phyloP scores from a whole-genome alignment of 257 asterid species.

The Solanum chaucha region DNA sequence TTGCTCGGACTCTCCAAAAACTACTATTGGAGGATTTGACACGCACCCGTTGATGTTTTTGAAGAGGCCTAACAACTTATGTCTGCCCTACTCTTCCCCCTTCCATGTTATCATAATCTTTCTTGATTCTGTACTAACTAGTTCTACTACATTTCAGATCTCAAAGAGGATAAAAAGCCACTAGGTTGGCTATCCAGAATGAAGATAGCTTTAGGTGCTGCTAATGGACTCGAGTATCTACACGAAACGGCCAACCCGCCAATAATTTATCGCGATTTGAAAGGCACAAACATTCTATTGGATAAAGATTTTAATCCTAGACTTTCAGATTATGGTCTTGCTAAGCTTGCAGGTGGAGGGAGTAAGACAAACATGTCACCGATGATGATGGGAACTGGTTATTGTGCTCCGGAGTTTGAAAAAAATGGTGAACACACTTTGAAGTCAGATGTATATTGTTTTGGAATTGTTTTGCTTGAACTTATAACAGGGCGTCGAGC shows the following conservation, averaged over 20 bases:
- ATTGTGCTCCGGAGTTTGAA: slow-evolving; percentile 61
- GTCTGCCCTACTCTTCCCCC: background rate
- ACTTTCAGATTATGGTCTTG: slow-evolving; percentile 51
- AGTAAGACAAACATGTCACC: slow-evolving; percentile 31
- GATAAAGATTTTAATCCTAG: slow-evolving; percentile 36
- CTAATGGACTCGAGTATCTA: slow-evolving; percentile 38
- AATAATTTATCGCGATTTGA: slow-evolving; percentile 51
- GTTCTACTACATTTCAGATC: slow-evolving; percentile 17
- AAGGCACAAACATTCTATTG: slow-evolving; percentile 37
- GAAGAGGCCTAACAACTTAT: background rate
- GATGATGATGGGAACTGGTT: slow-evolving; percentile 39
- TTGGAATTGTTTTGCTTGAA: slow-evolving; percentile 57
- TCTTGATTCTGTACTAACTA: background rate
- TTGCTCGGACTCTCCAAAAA: background rate
- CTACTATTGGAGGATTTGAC: background rate
- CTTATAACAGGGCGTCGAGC: slow-evolving; percentile 65
- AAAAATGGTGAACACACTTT: slow-evolving; percentile 40
- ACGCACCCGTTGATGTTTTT: background rate
- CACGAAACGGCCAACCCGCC: slow-evolving; percentile 42
- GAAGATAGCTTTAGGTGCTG: slow-evolving; percentile 60
- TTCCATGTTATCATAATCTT: background rate
- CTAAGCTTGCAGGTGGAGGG: slow-evolving; percentile 38
- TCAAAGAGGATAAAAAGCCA: slow-evolving; percentile 24
- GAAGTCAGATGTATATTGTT: slow-evolving; percentile 61
- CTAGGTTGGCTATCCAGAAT: slow-evolving; percentile 51